These are phyloP conservation scores for Boletus bicolor DNA, from an alignment of 768 basidiomycete species.

Conservation along the genomic window DNA sequence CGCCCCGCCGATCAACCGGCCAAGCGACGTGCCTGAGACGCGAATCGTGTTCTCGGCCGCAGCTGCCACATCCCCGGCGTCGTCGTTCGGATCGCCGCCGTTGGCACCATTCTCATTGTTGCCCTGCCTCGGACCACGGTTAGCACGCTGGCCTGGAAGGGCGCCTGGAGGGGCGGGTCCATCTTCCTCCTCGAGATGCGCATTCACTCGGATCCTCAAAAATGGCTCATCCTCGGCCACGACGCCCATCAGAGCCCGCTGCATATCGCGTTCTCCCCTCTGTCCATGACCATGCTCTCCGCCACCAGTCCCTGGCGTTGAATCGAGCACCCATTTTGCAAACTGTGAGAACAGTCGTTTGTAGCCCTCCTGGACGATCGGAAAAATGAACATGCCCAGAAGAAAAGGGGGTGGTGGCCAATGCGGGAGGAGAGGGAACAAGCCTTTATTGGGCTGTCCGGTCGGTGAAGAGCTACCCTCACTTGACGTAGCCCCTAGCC, in stretches of 20 bases:
- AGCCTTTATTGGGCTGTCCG: conserved; percentile 6
- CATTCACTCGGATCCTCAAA: conserved; percentile 30
- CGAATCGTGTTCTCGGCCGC: conserved; percentile 60
- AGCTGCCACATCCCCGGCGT: conserved; percentile 36
- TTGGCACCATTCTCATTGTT: conserved; percentile 7
- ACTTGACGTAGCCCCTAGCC: background rate
- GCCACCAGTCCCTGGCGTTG: conserved; percentile 10
- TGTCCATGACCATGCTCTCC: conserved; percentile 14
- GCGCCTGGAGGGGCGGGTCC: conserved; percentile 12
- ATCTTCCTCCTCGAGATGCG: conserved; percentile 33
- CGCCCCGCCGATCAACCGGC: conserved; percentile 67
- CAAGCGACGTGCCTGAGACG: conserved; percentile 56
- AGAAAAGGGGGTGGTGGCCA: conserved; percentile 65
- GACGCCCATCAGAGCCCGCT: conserved; percentile 22
- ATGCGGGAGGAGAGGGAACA: conserved; percentile 29
- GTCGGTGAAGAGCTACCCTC: background rate
- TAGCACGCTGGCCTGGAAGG: conserved; percentile 10
- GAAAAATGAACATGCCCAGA: conserved; percentile 52
- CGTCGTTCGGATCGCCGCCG: conserved; percentile 10
- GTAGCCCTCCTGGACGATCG: conserved; percentile 46
- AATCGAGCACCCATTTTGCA: conserved; percentile 44
- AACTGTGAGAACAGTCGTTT: conserved; percentile 37
- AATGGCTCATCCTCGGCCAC: conserved; percentile 29
- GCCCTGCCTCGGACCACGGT: conserved; percentile 14
- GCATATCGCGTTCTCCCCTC: conserved; percentile 19